Evolutionary conservation across 306 rosid genomes (phyloP), one percentile per base, ranked within the genome.

Genomic region (cucumber (Cucumis sativus)): DNA sequence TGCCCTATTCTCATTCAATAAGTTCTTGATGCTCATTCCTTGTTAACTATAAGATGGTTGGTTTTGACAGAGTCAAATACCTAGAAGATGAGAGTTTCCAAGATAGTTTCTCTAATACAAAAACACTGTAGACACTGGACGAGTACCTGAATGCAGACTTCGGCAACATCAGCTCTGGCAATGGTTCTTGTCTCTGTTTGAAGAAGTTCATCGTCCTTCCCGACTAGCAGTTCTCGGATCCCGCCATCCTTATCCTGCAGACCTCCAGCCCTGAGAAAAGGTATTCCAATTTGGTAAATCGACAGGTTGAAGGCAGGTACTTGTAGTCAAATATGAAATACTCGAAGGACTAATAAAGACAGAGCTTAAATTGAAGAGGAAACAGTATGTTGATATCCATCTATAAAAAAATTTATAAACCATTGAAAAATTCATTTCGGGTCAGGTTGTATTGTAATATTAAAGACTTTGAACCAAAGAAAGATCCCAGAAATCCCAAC

Each of bases 191-290:
- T 92, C 40, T 90, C 97, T 0, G 93, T 88, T 82, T 86, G 82
- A n/a, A 95, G 96, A 83, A 95, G 97, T 83, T 90, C 97, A 11
- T 95, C 99, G 73, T 95, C 93, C 87, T 92, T 95, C 69, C 99
- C 97, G 2, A 89, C 70, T 13, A 95, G 78, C 40, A 95, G 86
- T 79, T 95, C 99, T 62, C 97, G 86, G 43, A 83, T 11, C 45
- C 97, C 97, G 9, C 99, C 97, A 7, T 89, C 96, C 84, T 88
- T 95, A 57, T 95, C 99, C 76, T 87, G 86, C 89, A 95, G 82
- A 80, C 97, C 97, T 78, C 99, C 99, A 15, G 99, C 93, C 88
- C 99, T 95, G 81, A 37, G 74, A 83, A 56, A 25, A 40, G 20
- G 71, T 60, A 73, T 35, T 51, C 59, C 55, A 30, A 30, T 28